Evolutionary conservation across 805 yeast genomes (phyloP).

Genomic region (Kodamaea kaohsiungensis): DNA sequence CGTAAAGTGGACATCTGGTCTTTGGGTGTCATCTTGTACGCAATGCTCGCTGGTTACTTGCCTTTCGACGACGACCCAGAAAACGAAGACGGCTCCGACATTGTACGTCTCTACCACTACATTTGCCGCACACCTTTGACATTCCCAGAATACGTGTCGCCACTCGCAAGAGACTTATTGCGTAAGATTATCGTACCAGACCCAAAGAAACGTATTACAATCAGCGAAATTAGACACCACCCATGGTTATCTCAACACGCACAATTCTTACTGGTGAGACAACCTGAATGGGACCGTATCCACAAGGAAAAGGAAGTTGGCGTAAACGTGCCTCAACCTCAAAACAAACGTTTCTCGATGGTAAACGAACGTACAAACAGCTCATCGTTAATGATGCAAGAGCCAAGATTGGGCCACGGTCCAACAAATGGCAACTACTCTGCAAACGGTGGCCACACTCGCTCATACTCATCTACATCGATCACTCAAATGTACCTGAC

Average conservation of each 20-base stretch:
- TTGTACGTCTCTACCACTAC: constrained; percentile 85
- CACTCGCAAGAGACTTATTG: constrained; percentile 86
- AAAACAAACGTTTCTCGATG: constrained; percentile 48
- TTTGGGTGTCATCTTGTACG: constrained; percentile 90
- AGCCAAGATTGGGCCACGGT: constrained; percentile 3
- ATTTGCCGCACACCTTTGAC: constrained; percentile 90
- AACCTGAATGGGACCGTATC: constrained; percentile 84
- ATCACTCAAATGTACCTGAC: constrained; percentile 48
- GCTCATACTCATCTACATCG: constrained; percentile 37
- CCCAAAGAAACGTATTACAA: constrained; percentile 71
- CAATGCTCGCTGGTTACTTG: constrained; percentile 95
- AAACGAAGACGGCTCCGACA: constrained; percentile 95
- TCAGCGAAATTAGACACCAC: constrained; percentile 74
- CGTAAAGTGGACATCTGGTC: constrained; percentile 97
- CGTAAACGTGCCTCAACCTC: constrained; percentile 12
- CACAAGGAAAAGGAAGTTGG: constrained; percentile 28
- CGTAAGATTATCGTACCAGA: constrained; percentile 83
- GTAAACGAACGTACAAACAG: constrained; percentile 39
- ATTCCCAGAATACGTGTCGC: constrained; percentile 90
- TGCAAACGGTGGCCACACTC: constrained; percentile 23
- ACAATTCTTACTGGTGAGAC: constrained; percentile 78
- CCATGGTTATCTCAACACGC: constrained; percentile 88
- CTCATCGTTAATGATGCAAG: constrained; percentile 14
- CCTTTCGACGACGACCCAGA: constrained; percentile 98
- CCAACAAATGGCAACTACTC: constrained; percentile 6